Evolutionary conservation across 495 filamentous ascomycete species (phyloP), one percentile per base, ranked within the genome.

Genomic region (Cercophora scortea): DNA sequence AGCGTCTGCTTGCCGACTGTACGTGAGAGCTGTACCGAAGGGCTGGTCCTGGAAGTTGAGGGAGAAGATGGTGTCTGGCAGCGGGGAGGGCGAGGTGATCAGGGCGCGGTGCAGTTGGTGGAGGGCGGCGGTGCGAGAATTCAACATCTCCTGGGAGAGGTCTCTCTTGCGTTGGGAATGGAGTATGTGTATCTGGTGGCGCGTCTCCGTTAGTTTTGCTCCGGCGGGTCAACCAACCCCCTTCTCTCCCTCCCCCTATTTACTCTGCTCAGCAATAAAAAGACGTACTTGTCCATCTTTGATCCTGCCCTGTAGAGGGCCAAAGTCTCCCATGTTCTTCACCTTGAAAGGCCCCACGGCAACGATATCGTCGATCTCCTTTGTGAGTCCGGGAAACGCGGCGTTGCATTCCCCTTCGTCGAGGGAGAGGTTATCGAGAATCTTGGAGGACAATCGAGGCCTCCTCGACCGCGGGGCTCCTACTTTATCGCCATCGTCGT

Each of bases 41-140:
- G 71, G 71, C 35, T 63, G 65, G 61, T 76, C 73, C 34, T 67
- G 62, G 59, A 73, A 62, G 52, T 70, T 71, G 56, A 74, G 59
- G 35, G 68, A 59, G 61, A 90, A 86, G 65, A 84, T 77, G 46
- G 86, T 81, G 57, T 87, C 77, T 2, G 80, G 84, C 8, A 71
- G 43, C 0, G 70, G 73, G 39, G 70, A 58, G 0, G 70, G 77
- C 5, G 78, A 69, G 40, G 79, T 75, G 9, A 74, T 51, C 19
- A 82, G 52, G 39, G 79, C 75, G 54, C 78, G 73, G 65, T 82
- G 62, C 46, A 76, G 66, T 47, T 71, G 70, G 46, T 73, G 66
- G 12, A 76, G 66, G 47, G 69, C 61, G 15, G 73, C 69, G 25
- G 62, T 63, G 41, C 66, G 66, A 16, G 68, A 66, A 36, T 74